phyloP scores from a whole-genome alignment of 2,329 filamentous ascomycete genomes.

The Ophiosphaerella herpotricha region DNA sequence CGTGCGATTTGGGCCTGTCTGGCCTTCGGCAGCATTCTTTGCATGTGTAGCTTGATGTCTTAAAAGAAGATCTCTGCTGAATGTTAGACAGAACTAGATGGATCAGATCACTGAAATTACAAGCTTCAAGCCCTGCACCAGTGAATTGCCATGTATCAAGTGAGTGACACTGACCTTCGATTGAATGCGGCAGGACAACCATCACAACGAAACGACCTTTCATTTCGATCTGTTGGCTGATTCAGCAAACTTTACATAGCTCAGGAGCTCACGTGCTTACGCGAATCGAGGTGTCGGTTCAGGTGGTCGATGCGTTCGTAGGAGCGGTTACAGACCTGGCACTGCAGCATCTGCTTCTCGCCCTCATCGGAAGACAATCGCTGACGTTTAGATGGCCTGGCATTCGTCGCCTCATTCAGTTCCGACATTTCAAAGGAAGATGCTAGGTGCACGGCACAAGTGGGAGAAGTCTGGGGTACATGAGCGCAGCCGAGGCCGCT shows the following conservation, averaged over 20 bases:
- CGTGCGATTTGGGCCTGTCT: constrained; percentile 18
- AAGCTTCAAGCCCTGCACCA: not conserved
- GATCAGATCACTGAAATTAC: not conserved
- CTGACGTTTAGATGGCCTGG: constrained; percentile 1
- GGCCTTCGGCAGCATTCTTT: constrained; percentile 27
- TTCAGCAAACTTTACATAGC: not conserved
- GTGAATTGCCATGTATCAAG: not conserved
- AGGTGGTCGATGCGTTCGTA: constrained; percentile 39
- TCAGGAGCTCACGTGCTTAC: constrained; percentile 4
- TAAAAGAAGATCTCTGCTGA: constrained; percentile 28
- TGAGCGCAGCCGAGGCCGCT: not conserved
- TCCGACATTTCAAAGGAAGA: constrained; percentile 3
- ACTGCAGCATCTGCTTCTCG: constrained; percentile 14
- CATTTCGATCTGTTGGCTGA: constrained; percentile 27
- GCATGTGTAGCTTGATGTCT: constrained; percentile 34
- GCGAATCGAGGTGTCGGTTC: constrained; percentile 38
- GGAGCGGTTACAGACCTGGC: constrained; percentile 32
- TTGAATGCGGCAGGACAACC: constrained; percentile 39
- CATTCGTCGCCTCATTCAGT: not conserved
- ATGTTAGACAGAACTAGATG: no score
- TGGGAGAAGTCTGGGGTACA: constrained; percentile 6
- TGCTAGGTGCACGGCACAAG: constrained; percentile 3
- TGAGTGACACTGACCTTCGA: constrained; percentile 4
- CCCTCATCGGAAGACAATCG: not conserved
- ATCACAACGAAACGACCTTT: constrained; percentile 33